A percentile compares a stretch with the other conserved stretches of the same genome.
Evolutionary conservation across 805 yeast genomes (phyloP).

Genomic region (Naumovozyma baii): DNA sequence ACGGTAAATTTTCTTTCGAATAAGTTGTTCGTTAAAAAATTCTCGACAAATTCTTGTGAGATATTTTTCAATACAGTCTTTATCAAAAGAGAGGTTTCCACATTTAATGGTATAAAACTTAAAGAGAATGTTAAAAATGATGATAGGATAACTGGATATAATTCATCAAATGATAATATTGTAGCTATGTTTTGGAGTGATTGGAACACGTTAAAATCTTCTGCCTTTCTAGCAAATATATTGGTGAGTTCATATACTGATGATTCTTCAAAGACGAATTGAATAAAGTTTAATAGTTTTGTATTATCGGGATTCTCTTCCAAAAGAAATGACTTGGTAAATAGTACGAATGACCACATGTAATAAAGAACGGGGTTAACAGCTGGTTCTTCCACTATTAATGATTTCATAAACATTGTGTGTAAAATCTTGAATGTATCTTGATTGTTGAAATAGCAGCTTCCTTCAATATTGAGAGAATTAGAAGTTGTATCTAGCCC

Average conservation of each 20-base stretch:
- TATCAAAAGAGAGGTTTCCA: conserved; percentile 26
- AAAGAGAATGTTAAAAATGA: conserved; percentile 30
- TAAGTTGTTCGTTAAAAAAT: conserved; percentile 28
- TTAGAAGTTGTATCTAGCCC: conserved; percentile 47
- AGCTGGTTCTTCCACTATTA: conserved; percentile 2
- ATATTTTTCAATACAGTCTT: conserved; percentile 23
- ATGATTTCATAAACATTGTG: conserved; percentile 21
- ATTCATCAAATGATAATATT: conserved; percentile 38
- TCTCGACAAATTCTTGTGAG: conserved; percentile 33
- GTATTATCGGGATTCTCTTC: conserved; percentile 30
- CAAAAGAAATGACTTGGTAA: conserved; percentile 40
- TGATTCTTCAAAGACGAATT: conserved; percentile 1
- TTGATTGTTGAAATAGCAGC: conserved; percentile 33
- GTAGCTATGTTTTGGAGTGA: conserved; percentile 35
- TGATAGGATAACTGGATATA: conserved; percentile 39
- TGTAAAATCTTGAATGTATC: conserved; percentile 34
- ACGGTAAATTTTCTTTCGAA: conserved; percentile 32
- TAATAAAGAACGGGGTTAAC: conserved; percentile 44
- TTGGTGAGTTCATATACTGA: conserved; percentile 6
- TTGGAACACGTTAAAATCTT: conserved; percentile 37
- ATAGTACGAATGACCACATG: conserved; percentile 56
- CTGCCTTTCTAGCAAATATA: conserved; percentile 32
- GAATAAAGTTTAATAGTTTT: conserved; percentile 2
- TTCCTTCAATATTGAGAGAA: conserved; percentile 28
- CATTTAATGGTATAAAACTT: conserved; percentile 41